Conservation (phyloP, 2,329 filamentous ascomycete genomes). For the Nannizziopsis arthrosporioides region DNA sequence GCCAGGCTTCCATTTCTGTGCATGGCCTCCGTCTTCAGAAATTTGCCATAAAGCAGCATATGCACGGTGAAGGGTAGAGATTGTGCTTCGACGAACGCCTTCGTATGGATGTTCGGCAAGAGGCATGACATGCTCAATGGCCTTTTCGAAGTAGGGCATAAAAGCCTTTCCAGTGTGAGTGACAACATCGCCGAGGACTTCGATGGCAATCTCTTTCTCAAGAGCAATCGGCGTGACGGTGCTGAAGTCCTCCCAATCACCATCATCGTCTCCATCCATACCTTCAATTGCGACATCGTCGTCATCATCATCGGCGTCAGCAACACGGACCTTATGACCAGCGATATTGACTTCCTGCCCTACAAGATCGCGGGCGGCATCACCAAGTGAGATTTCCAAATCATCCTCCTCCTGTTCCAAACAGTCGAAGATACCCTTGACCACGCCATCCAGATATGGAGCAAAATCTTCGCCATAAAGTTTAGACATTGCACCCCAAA, state of each 20-base stretch:
- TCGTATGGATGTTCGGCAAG: conserved; percentile 85
- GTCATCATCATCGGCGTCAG: conserved; percentile 49
- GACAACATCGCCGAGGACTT: conserved; percentile 87
- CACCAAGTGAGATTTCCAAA: conserved; percentile 61
- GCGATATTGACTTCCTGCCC: conserved; percentile 65
- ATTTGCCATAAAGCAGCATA: conserved; percentile 85
- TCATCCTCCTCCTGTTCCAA: conserved; percentile 82
- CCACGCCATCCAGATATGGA: conserved; percentile 37
- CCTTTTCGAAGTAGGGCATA: conserved; percentile 78
- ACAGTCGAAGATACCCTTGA: conserved; percentile 59
- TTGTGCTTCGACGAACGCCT: conserved; percentile 81
- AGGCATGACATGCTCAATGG: conserved; percentile 66
- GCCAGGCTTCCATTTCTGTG: conserved; percentile 77
- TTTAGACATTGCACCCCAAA: conserved; percentile 90
- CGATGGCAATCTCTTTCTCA: conserved; percentile 94
- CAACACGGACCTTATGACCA: conserved; percentile 77
- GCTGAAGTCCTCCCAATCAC: conserved; percentile 71
- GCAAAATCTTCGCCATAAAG: conserved; percentile 63
- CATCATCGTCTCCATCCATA: conserved; percentile 58
- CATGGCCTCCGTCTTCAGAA: conserved; percentile 65
- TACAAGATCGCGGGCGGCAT: conserved; percentile 60
- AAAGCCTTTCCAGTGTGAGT: conserved; percentile 70
- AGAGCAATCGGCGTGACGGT: conserved; percentile 81
- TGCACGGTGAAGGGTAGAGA: conserved; percentile 83
- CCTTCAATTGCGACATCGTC: conserved; percentile 44